Base-by-base conservation (phyloP, 352 stramenopile genomes). In the Globisporangium rhizosaccharum region DNA sequence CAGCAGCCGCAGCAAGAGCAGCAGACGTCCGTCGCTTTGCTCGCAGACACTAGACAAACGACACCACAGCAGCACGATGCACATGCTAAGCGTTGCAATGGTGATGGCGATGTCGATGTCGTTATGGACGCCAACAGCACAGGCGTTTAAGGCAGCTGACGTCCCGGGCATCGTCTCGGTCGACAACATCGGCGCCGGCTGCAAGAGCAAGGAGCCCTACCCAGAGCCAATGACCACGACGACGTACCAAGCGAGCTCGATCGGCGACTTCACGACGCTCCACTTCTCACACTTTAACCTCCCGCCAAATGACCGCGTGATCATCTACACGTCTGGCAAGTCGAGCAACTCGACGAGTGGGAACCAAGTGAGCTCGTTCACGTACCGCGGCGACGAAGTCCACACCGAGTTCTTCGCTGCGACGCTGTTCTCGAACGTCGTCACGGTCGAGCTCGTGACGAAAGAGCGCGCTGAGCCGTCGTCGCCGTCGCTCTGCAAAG, bases 221-320 rank as follows among this genome's bases (percentile, higher is more conserved):
- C 62, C 71, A 11, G 60, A 33, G 15, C 20, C 53, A 18, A 72
- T 62, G 6, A 65, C 68, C 26, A 33, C 56, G 1, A 66, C 57
- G 17, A 61, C 52, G 0, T 79, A 74, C 61, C 57, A 66, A 23
- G 54, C 90, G 50, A 67, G 86, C 52, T 56, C 71, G 12, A 39
- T 72, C 26, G 83, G 79, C 10, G 51, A 79, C 33, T 90, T 90
- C 53, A 67, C 89, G 49, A 61, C 76, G 18, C 46, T 93, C 46
- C 73, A 91, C 59, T 88, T 93, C 47, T 67, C 71, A 10, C 25
- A 73, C 37, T 89, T 91, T 62, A 79, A 88, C 50, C 63, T 93
- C 9, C 79, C 79, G 0, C 51, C 68, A 0, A 66, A 61, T 39
- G 84, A 93, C 57, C 85, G 79, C 51, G 61, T 93, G 12, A 51